These are phyloP conservation scores for Gracilaria domingensis DNA, from an alignment of 23 red algal species.

Conservation along the genomic window DNA sequence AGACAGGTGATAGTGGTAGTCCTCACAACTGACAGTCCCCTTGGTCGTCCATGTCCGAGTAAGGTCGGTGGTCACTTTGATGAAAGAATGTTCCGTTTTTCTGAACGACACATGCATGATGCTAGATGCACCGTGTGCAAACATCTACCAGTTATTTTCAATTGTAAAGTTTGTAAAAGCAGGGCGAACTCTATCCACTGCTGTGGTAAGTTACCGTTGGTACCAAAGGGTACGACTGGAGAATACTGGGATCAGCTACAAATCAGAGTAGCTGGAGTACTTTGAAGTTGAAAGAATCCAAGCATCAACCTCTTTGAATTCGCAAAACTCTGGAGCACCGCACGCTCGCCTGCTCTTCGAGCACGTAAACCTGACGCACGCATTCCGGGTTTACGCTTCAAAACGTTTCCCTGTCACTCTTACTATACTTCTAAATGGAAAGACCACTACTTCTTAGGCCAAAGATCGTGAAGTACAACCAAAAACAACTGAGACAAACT, in stretches of 20 bases:
- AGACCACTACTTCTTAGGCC: neutral
- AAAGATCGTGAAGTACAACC: constrained; percentile 12
- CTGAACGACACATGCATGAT: too few relatives aligned
- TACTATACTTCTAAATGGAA: neutral
- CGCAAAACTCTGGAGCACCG: neutral
- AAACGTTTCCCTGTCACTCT: neutral
- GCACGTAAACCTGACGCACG: neutral
- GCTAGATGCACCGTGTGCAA: neutral
- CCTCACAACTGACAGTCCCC: neutral
- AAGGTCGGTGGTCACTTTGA: too few relatives aligned
- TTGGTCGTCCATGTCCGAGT: neutral
- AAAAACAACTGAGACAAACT: neutral
- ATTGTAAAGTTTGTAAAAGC: neutral
- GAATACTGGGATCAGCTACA: too few relatives aligned
- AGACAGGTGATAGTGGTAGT: neutral
- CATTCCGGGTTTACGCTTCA: neutral
- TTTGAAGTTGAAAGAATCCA: neutral
- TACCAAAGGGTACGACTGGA: too few relatives aligned
- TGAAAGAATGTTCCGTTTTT: neutral
- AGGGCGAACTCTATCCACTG: neutral
- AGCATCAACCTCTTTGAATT: neutral
- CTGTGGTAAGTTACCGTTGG: too few relatives aligned
- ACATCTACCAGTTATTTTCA: neutral
- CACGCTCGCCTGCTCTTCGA: neutral
- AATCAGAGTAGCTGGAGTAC: neutral